Base-by-base conservation (phyloP, 2,329 filamentous ascomycete species). In the Elsinoe batatas region DNA sequence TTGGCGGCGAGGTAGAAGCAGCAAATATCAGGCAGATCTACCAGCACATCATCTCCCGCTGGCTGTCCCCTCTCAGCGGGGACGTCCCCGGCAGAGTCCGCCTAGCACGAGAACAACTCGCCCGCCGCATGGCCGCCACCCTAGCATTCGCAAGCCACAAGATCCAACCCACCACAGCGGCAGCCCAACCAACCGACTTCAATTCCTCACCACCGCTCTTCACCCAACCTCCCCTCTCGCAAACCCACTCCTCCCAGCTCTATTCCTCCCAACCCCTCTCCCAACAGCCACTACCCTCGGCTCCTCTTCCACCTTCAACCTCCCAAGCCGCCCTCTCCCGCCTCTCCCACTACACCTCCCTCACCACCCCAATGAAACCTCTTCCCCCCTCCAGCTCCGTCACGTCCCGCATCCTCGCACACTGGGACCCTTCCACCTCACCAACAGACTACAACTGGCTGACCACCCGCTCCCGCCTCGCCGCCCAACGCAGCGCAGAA, bases 381-480 rank as follows among this genome's bases (percentile, higher is more conserved):
- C 57, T 56, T 33, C 61, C 57, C 0, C 38, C 61, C 1, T 55
- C 56, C 18, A 60, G 73, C 0, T 63, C 69, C 0, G 64, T 66
- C 12, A 65, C 62, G 13, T 62, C 60, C 18, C 65, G 67, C 38
- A 59, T 75, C 13, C 65, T 76, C 5, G 61, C 65, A 32, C 74
- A 76, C 56, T 76, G 74, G 74, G 59, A 64, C 7, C 37, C 64
- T 1, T 71, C 69, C 20, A 57, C 61, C 3, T 68, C 74, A 51
- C 71, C 71, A 1, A 59, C 53, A 3, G 58, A 58, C 4, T 76
- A 76, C 58, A 67, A 73, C 51, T 76, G 70, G 70, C 62, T 67
- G 18, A 59, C 66, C 1, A 67, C 63, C 2, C 68, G 68, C 22
- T 64, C 62, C 56, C 51, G 56, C 46, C 44, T 65, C 37, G 47